Evolutionary conservation across 768 basidiomycete species (phyloP).

Genomic region (Mycena amicta): DNA sequence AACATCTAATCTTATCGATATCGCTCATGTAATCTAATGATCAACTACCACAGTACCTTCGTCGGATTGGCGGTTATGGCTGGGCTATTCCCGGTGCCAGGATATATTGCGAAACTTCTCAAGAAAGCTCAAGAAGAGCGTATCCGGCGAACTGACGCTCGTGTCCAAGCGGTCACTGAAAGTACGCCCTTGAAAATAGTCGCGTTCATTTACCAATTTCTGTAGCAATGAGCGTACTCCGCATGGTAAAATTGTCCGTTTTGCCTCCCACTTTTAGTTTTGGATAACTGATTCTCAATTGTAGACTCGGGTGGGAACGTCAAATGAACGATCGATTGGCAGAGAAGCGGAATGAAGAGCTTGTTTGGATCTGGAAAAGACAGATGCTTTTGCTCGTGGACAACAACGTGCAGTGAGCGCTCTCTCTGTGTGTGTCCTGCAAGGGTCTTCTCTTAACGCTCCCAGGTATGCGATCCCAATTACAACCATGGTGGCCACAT

Average conservation of each 20-base stretch:
- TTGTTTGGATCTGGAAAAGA: constrained; percentile 53
- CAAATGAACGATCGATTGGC: constrained; percentile 54
- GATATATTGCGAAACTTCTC: constrained; percentile 33
- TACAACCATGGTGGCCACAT: constrained; percentile 65
- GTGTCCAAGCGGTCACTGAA: constrained; percentile 50
- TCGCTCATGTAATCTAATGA: no score
- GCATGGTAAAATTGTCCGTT: not conserved
- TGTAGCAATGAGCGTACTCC: not conserved
- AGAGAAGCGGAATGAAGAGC: constrained; percentile 62
- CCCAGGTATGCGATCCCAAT: constrained; percentile 59
- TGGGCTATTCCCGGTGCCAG: constrained; percentile 46
- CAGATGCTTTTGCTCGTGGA: constrained; percentile 53
- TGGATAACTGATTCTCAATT: not conserved
- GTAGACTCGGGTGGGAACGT: constrained; percentile 65
- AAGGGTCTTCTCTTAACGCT: no score
- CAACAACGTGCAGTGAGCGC: constrained; percentile 44
- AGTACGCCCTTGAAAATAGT: constrained; percentile 24
- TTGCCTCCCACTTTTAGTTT: no score
- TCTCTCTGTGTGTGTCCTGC: no score
- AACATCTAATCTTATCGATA: no score
- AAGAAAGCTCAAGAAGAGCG: constrained; percentile 33
- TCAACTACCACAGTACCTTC: no score
- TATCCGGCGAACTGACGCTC: constrained; percentile 49
- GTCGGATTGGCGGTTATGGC: constrained; percentile 47
- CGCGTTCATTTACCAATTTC: not conserved